phyloP scores from a whole-genome alignment of 1,139 yeast species.

The Suhomyces bokatorum region DNA sequence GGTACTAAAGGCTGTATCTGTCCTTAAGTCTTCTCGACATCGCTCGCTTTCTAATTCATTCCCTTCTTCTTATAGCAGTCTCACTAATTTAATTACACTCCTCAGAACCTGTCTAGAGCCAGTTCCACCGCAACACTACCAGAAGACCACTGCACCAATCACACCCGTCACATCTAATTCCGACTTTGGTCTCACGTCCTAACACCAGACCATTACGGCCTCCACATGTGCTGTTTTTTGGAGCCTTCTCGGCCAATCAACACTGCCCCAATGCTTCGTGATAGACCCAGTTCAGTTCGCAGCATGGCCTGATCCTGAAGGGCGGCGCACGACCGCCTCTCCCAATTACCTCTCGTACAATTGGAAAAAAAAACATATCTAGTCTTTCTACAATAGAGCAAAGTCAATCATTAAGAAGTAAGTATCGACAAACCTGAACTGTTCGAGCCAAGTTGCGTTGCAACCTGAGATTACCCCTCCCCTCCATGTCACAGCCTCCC shows the following conservation, averaged over 20 bases:
- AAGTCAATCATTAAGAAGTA: constrained; percentile 4
- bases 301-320: constrained; percentile 15
- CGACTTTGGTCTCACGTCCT: too few relatives aligned
- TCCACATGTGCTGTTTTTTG: neutral
- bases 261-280: neutral
- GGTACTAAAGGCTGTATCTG: too few relatives aligned
- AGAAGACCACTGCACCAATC: too few relatives aligned
- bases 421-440: neutral
- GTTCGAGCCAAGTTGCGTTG: too few relatives aligned
- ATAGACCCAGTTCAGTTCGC: constrained; percentile 2
- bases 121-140: too few relatives aligned
- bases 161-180: too few relatives aligned
- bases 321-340: constrained; percentile 15
- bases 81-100: too few relatives aligned
- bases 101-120: too few relatives aligned
- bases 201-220: neutral
- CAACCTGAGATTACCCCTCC: too few relatives aligned
- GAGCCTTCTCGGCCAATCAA: neutral
- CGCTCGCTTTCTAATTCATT: too few relatives aligned
- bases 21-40: too few relatives aligned
- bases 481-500: neutral
- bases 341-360: constrained; percentile 12
- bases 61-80: too few relatives aligned
- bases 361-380: constrained; percentile 8
- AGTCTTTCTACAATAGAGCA: neutral